Percentiles rank a stretch among this genome's conserved stretches.
Evolutionary conservation across 164 flowering plant genomes (phyloP).

Genomic region (Liquidambar formosana): DNA sequence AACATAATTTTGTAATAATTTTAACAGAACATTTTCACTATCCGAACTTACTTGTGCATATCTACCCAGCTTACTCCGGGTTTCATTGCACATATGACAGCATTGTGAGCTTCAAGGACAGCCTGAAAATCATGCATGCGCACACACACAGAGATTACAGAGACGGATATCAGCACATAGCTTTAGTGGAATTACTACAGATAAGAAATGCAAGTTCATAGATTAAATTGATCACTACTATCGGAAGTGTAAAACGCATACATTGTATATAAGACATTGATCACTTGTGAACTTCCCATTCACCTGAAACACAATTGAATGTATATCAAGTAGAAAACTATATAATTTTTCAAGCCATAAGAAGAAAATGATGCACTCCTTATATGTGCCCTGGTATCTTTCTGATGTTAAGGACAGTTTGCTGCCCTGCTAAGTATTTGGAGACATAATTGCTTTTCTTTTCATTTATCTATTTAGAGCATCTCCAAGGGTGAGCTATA

Average conservation of each 20-base stretch:
- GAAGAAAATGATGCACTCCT: no score
- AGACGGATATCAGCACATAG: background rate
- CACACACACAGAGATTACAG: background rate
- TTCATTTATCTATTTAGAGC: no score
- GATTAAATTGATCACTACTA: background rate
- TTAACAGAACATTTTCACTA: background rate
- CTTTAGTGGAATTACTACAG: background rate
- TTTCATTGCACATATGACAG: constrained; percentile 74
- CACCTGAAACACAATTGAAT: constrained; percentile 55
- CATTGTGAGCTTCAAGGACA: constrained; percentile 84
- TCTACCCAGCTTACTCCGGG: constrained; percentile 93
- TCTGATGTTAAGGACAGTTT: no score
- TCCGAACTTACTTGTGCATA: constrained; percentile 83
- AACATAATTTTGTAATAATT: background rate
- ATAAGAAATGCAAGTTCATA: background rate
- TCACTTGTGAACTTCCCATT: constrained; percentile 86
- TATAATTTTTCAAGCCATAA: background rate
- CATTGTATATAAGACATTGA: constrained; percentile 74
- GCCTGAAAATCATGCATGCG: constrained; percentile 52
- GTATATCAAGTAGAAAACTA: background rate
- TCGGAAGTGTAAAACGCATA: constrained; percentile 34
- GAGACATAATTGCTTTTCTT: no score
- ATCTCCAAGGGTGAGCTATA: no score
- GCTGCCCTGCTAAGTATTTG: no score
- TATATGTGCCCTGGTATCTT: no score